phyloP scores from a whole-genome alignment of 306 rosid genomes.

The Urtica urens region DNA sequence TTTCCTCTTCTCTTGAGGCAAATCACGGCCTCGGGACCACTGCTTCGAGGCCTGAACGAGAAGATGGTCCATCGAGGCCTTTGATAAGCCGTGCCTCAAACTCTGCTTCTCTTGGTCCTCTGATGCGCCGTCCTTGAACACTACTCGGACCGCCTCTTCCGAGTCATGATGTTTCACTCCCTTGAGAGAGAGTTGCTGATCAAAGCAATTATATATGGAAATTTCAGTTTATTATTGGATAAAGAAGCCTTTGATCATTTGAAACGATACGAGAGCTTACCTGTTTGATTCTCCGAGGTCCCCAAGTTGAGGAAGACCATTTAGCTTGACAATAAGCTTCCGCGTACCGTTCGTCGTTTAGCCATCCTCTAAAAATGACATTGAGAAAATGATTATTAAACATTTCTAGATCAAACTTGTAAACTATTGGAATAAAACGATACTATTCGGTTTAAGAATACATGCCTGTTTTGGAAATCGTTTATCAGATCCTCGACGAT shows the following conservation, averaged over 20 bases:
- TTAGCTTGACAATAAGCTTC: slow-evolving; percentile 65
- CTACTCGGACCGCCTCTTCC: slow-evolving; percentile 63
- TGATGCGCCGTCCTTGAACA: slow-evolving; percentile 30
- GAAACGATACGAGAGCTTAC: slow-evolving; percentile 25
- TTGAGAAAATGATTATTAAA: neutral
- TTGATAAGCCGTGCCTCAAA: slow-evolving; percentile 31
- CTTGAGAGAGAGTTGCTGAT: slow-evolving; percentile 69
- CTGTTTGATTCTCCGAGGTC: slow-evolving; percentile 74
- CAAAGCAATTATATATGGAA: neutral
- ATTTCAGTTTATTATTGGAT: slow-evolving; percentile 8
- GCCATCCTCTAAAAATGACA: slow-evolving; percentile 52
- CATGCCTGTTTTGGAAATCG: slow-evolving; percentile 61
- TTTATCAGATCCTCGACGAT: slow-evolving; percentile 46
- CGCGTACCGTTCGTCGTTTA: slow-evolving; percentile 49
- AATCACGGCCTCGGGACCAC: slow-evolving; percentile 56
- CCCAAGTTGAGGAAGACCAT: slow-evolving; percentile 93
- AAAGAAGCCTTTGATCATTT: neutral
- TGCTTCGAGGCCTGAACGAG: slow-evolving; percentile 71
- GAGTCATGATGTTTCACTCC: slow-evolving; percentile 69
- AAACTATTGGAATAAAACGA: neutral
- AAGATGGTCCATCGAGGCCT: slow-evolving; percentile 48
- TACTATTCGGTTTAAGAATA: slow-evolving; percentile 16
- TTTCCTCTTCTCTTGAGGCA: slow-evolving; percentile 58
- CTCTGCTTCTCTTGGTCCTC: slow-evolving; percentile 15
- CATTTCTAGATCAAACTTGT: neutral